Base-by-base conservation (phyloP, 202 grass and related monocot species). In the Schoenoplectus tabernaemontani region DNA sequence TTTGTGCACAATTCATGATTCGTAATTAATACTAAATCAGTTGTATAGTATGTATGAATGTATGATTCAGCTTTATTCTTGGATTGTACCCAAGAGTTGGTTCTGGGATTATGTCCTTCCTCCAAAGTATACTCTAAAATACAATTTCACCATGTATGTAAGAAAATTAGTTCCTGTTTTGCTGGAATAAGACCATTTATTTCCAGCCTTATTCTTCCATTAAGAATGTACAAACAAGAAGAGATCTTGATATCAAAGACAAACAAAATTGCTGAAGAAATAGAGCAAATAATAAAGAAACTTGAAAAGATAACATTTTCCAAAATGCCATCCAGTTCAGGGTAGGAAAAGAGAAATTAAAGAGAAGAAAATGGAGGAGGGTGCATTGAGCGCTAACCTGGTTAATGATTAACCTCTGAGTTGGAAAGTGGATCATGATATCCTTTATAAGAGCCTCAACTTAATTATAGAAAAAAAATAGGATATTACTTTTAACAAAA, bases 391-490 rank as follows among this genome's bases (percentile, higher is more conserved):
- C 41, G 8, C 39, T 50, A 65, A 80, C 58, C 57, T 80, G 38
- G 58, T 50, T 43, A 80, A 64, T 65, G 58, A 62, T 13, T 23
- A 60, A 79, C 34, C 76, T 60, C 76, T 79, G 54, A 44, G 20
- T 58, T 17, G 53, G 24, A 61, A 50, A 12, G n/a, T 47, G 10
- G 22, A 30, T 62, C 15, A 15, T 28, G 39, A 64, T n/a, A n/a
- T 47, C 11, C 58, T 80, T 64, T 48, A 64, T 80, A 64, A 30
- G 13, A 36, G 17, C 19, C 46, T 3, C 1, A 32, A 79, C 36
- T 79, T 79, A 79, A 79, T 43, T 44, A 28, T 79, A 79, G 76
- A 28, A 79, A n/a, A 78, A 61, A 28, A 11, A 9, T 78, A 54
- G 56, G 76, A 9, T 78, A 33, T 6, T 50, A n/a, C 43, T 46